Evolutionary conservation across 2,329 filamentous ascomycete species (phyloP).

Genomic region (Pyrenophora graminea): DNA sequence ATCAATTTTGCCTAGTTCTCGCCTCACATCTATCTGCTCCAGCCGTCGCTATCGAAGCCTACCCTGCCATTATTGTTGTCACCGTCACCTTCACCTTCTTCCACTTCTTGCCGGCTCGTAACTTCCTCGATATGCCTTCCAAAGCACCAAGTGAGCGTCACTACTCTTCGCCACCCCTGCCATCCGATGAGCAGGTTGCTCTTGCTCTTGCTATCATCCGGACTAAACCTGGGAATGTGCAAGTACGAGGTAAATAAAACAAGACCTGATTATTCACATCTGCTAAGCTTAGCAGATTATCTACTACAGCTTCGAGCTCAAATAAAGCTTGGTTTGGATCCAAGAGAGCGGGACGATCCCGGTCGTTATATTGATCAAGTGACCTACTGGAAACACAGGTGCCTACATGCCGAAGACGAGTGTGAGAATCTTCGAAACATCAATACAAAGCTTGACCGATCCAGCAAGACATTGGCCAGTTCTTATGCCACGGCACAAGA

Average conservation of each 20-base stretch:
- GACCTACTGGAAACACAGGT: slow-evolving; percentile 45
- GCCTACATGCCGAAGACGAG: slow-evolving; percentile 26
- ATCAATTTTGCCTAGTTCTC: too few relatives aligned
- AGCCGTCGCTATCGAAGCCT: too few relatives aligned
- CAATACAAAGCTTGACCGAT: slow-evolving; percentile 35
- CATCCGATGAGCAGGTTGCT: slow-evolving; percentile 35
- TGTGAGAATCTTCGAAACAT: slow-evolving; percentile 26
- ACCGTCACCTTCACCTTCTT: not conserved
- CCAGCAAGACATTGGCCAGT: slow-evolving; percentile 26
- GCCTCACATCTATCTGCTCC: too few relatives aligned
- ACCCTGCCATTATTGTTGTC: not conserved
- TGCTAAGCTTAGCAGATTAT: slow-evolving; percentile 33
- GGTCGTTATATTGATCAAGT: slow-evolving; percentile 47
- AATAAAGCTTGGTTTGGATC: slow-evolving; percentile 27
- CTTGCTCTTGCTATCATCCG: slow-evolving; percentile 45
- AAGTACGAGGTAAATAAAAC: slow-evolving; percentile 34
- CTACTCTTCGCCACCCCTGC: slow-evolving; percentile 9
- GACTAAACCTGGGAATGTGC: slow-evolving; percentile 43
- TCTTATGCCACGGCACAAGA: slow-evolving; percentile 3
- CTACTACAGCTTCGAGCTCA: slow-evolving; percentile 43
- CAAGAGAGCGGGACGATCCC: slow-evolving; percentile 24
- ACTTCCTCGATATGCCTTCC: not conserved
- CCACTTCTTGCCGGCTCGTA: not conserved
- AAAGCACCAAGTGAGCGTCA: slow-evolving; percentile 11
- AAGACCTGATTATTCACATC: too few relatives aligned